Percentiles rank a stretch among this genome's conserved stretches.
phyloP scores from a whole-genome alignment of 2,329 filamentous ascomycete genomes.

The Juglanconis juglandina region DNA sequence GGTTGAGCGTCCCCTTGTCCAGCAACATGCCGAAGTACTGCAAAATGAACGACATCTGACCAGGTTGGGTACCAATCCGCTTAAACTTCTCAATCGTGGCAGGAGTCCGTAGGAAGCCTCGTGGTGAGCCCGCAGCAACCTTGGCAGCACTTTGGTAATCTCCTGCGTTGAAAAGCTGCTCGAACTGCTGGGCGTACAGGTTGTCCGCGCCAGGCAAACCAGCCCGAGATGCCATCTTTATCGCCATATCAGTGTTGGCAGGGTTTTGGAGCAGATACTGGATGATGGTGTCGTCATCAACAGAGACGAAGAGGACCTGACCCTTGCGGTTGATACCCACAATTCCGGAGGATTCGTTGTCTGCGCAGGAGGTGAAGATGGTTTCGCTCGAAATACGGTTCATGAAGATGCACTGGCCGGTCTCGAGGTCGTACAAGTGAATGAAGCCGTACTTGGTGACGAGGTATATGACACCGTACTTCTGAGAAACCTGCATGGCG shows the following conservation, averaged over 20 bases:
- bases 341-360: conserved; percentile 80
- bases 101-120: conserved; percentile 88
- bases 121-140: conserved; percentile 92
- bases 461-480: conserved; percentile 95
- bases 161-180: conserved; percentile 75
- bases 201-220: conserved; percentile 92
- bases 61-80: conserved; percentile 72
- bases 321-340: conserved; percentile 96
- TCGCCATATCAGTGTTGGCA: conserved; percentile 86
- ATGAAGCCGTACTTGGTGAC: conserved; percentile 99
- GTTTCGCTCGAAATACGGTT: conserved; percentile 99
- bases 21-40: conserved; percentile 98
- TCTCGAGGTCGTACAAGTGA: conserved; percentile 96
- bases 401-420: conserved; percentile 95
- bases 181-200: conserved; percentile 89
- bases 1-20: conserved; percentile 90
- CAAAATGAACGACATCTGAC: conserved; percentile 88
- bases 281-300: conserved; percentile 88
- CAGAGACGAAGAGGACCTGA: conserved; percentile 88
- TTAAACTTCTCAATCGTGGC: conserved; percentile 98
- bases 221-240: conserved; percentile 92
- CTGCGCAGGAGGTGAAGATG: conserved; percentile 89
- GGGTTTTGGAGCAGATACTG: conserved; percentile 96
- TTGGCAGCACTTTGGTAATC: conserved; percentile 89
- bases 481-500: conserved; percentile 92